Percentiles rank a stretch among this genome's conserved stretches.
phyloP scores from a whole-genome alignment of 2,329 filamentous ascomycete species.

The Fusarium lateritium region DNA sequence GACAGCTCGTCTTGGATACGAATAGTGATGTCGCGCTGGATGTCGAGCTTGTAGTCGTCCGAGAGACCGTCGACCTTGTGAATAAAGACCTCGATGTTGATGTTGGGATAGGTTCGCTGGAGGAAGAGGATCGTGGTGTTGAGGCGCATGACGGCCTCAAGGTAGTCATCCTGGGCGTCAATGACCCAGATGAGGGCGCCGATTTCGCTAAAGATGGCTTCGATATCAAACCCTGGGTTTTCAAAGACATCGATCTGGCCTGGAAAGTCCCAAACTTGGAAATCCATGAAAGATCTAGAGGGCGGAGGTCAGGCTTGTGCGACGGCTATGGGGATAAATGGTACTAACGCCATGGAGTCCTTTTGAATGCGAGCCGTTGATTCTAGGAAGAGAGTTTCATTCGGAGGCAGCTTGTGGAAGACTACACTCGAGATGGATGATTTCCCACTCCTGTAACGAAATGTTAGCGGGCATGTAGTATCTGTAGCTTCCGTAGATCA shows the following conservation, averaged over 20 bases:
- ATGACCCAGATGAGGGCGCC: slow-evolving; percentile 98
- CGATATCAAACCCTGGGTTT: slow-evolving; percentile 89
- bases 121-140: slow-evolving; percentile 92
- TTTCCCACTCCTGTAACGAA: slow-evolving; percentile 84
- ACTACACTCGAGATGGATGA: slow-evolving; percentile 99
- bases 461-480: slow-evolving; percentile 10
- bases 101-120: slow-evolving; percentile 88
- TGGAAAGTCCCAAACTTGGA: slow-evolving; percentile 98
- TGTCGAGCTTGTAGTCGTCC: slow-evolving; percentile 96
- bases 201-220: slow-evolving; percentile 93
- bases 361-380: slow-evolving; percentile 96
- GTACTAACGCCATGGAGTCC: slow-evolving; percentile 89
- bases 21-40: slow-evolving; percentile 96
- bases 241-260: slow-evolving; percentile 92
- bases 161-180: slow-evolving; percentile 97
- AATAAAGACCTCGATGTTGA: slow-evolving; percentile 98
- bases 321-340: neutral
- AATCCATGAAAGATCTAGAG: slow-evolving; percentile 95
- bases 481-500: neutral
- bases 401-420: slow-evolving; percentile 98
- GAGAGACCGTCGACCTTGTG: slow-evolving; percentile 99
- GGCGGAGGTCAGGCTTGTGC: slow-evolving; percentile 16
- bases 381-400: slow-evolving; percentile 95
- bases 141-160: slow-evolving; percentile 88
- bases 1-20: slow-evolving; percentile 96